Evolutionary conservation across 2,329 filamentous ascomycete genomes (phyloP), one percentile per base, ranked within the genome.

Genomic region (Trichoderma hamatum): DNA sequence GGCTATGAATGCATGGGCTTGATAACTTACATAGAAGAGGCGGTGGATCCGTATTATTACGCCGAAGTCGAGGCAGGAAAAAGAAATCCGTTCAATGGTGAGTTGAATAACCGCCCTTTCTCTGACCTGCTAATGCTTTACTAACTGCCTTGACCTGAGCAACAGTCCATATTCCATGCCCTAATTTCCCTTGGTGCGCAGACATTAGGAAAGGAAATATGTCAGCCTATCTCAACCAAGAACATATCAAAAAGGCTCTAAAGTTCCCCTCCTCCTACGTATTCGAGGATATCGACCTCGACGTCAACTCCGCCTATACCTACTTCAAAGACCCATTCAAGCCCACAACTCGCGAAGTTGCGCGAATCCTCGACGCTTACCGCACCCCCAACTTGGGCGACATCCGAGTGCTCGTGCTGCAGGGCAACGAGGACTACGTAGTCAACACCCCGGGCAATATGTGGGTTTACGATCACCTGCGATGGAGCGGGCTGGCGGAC

Each of bases 201-300:
- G 69, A 71, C 32, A 30, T 61, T 11, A 26, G 72, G 65, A 62
- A 73, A 74, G 70, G 70, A 19, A 71, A 71, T 55, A 71, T 76
- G 26, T 71, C 74, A 5, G 67, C 59, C 28, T 77, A 75, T 63
- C 65, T 76, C 60, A 75, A 75, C 71, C 71, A 70, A n/a, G 56
- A 65, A 0, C 11, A 32, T 13, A 68, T 76, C 4, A 70, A 72
- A 26, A 30, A 63, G 11, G 72, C 72, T 19, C 73, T 76, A 30
- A 54, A 70, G 11, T 68, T 76, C 3, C 73, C 73, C 54, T 93
- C 97, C 81, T 92, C 97, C 65, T 85, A 88, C 73, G 86, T 85
- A 76, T 97, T 95, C 80, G 91, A 96, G 76, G 93, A 90, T 77
- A 96, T 93, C 88, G 97, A 97, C 86, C 92, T 94, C 74, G 92